These are phyloP conservation scores for Pyrenophora tritici-repentis DNA, from an alignment of 2,329 filamentous ascomycete species.

Conservation along the genomic window DNA sequence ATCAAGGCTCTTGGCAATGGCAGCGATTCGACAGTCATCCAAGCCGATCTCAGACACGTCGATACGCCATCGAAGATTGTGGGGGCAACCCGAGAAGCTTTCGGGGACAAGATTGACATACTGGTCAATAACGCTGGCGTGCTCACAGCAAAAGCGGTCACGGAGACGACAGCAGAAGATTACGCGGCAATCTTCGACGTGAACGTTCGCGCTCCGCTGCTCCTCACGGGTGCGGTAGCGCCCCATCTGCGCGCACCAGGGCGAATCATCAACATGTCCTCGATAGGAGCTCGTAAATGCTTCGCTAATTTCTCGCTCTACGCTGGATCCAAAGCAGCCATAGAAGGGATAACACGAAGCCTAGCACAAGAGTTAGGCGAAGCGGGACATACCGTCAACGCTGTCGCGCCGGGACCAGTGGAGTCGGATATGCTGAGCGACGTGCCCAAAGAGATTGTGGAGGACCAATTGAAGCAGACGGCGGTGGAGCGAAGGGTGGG, in stretches of 20 bases:
- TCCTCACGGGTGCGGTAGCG: conserved; percentile 60
- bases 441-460: conserved; percentile 56
- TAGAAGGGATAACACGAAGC: conserved; percentile 64
- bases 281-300: conserved; percentile 57
- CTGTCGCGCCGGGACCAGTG: conserved; percentile 64
- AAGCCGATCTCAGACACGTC: conserved; percentile 47
- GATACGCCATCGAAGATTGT: conserved; percentile 47
- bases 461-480: conserved; percentile 57
- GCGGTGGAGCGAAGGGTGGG: conserved; percentile 59
- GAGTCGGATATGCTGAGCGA: conserved; percentile 62
- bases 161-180: conserved; percentile 52
- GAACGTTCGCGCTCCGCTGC: conserved; percentile 61
- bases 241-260: conserved; percentile 55
- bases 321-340: conserved; percentile 62
- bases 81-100: conserved; percentile 42
- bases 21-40: conserved; percentile 45
- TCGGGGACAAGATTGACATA: conserved; percentile 51
- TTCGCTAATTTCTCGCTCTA: conserved; percentile 58
- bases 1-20: conserved; percentile 46
- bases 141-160: conserved; percentile 30
- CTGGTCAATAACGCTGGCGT: conserved; percentile 52
- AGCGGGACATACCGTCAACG: conserved; percentile 65
- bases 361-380: conserved; percentile 64
- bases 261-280: conserved; percentile 65
- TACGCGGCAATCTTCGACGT: conserved; percentile 61